Base-by-base conservation (phyloP, 305 asterid species). In the Ilex paraguariensis region DNA sequence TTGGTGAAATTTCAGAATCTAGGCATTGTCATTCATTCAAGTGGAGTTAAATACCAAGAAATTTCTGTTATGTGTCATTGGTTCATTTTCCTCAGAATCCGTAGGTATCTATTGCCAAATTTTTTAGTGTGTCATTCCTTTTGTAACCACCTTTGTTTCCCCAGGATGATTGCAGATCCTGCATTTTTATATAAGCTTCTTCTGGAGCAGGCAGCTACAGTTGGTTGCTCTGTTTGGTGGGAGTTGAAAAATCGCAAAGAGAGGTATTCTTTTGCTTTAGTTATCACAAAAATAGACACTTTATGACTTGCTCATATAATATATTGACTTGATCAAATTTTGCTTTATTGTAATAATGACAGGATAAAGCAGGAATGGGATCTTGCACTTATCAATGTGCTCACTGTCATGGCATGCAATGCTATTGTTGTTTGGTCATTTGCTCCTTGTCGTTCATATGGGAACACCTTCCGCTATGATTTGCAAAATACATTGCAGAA, bases 291-390 rank as follows among this genome's bases (percentile, higher is more conserved):
- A 36, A 8, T 36, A 0, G 9, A 8, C 9, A 4, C 42, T 36
- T 5, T 36, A 36, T 36, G 9, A 36, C 42, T 5, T 60, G 53
- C 53, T 66, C 51, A 46, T 36, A 59, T 60, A 59, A 59, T 9
- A 49, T 36, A 9, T 48, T 64, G 57, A 66, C 70, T 67, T 59
- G 36, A 69, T 54, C 53, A 55, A 68, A 56, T 40, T 50, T 14
- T 54, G 30, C 13, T 10, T 54, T 61, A 60, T 68, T 56, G 57
- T 57, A 50, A 57, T 61, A 45, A 45, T 77, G 72, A 84, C 44
- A 94, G 99, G 86, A 79, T 94, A 72, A 94, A 82, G 78, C 90
- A 91, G 81, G 99, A 94, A 70, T 94, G 99, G 99, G 96, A 94
- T 80, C 98, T 94, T 77, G 99, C 98, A 55, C 97, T 94, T 60